A percentile compares a stretch with the other conserved stretches of the same genome.
These are phyloP conservation scores for Alternaria hordeiaustralica DNA, from an alignment of 2,329 filamentous ascomycete species.

Conservation along the genomic window DNA sequence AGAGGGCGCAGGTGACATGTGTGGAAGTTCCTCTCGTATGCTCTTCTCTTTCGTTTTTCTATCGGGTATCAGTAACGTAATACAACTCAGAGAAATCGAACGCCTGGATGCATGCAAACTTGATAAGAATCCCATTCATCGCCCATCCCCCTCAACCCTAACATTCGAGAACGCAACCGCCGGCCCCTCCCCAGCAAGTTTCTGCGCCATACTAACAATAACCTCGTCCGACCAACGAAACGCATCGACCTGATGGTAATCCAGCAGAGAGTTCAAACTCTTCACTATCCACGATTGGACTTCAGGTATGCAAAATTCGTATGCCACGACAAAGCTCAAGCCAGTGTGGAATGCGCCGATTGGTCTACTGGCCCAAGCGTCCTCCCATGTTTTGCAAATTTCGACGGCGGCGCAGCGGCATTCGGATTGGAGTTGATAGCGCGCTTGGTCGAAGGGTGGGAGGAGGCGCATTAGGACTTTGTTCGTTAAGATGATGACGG, in stretches of 20 bases:
- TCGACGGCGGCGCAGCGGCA: conserved; percentile 34
- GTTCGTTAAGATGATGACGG: conserved; percentile 39
- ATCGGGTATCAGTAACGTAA: neutral
- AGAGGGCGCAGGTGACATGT: too few species aligned
- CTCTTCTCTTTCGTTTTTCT: neutral
- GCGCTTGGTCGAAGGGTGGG: conserved; percentile 25
- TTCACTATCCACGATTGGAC: conserved; percentile 37
- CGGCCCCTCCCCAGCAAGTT: conserved; percentile 35
- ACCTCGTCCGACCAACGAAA: conserved; percentile 41
- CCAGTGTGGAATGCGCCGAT: conserved; percentile 43
- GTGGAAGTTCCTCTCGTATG: too few species aligned
- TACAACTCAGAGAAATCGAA: neutral
- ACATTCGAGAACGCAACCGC: conserved; percentile 29
- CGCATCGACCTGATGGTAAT: conserved; percentile 31
- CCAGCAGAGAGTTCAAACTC: conserved; percentile 36
- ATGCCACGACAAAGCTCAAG: conserved; percentile 43
- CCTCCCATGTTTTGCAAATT: conserved; percentile 46
- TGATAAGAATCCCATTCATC: neutral
- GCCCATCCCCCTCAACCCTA: conserved; percentile 14
- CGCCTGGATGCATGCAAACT: neutral
- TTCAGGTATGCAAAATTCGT: conserved; percentile 34
- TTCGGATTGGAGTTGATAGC: conserved; percentile 34
- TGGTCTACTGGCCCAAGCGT: conserved; percentile 40
- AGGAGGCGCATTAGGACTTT: conserved; percentile 39
- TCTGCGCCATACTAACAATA: conserved; percentile 33